These are phyloP conservation scores for Aspergillus alliaceus DNA, from an alignment of 2,329 filamentous ascomycete genomes.

Conservation along the genomic window DNA sequence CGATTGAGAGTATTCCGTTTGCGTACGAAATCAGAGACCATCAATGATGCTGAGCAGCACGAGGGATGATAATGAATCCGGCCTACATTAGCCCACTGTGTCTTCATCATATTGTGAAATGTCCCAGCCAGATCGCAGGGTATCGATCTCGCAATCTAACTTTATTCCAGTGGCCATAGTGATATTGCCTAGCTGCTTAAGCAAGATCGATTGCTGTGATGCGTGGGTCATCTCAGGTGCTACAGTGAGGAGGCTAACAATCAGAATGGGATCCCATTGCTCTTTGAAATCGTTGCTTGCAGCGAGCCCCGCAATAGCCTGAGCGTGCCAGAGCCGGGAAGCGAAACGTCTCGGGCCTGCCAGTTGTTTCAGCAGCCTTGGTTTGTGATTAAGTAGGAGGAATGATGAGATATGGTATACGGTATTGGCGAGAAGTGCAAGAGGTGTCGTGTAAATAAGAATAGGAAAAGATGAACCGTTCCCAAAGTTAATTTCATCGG, in stretches of 20 bases:
- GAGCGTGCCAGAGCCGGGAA: conserved; percentile 28
- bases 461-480: conserved; percentile 25
- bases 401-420: conserved; percentile 26
- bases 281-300: conserved; percentile 25
- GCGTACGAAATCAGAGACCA: conserved; percentile 39
- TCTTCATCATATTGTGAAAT: conserved; percentile 24
- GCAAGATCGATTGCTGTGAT: conserved; percentile 21
- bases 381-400: conserved; percentile 22
- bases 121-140: conserved; percentile 18
- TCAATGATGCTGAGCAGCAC: not conserved
- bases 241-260: conserved; percentile 20
- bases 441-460: conserved; percentile 26
- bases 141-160: conserved; percentile 15
- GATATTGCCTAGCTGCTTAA: conserved; percentile 16
- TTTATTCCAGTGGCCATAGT: conserved; percentile 22
- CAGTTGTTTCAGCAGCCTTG: conserved; percentile 23
- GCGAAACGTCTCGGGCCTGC: conserved; percentile 23
- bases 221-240: conserved; percentile 26
- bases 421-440: conserved; percentile 26
- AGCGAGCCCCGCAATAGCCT: conserved; percentile 24
- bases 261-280: conserved; percentile 26
- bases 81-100: not conserved
- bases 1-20: conserved; percentile 51
- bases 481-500: conserved; percentile 23
- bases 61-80: not conserved